Base-by-base conservation (phyloP, 306 rosid species). In the Cyclanthera cordifolia region DNA sequence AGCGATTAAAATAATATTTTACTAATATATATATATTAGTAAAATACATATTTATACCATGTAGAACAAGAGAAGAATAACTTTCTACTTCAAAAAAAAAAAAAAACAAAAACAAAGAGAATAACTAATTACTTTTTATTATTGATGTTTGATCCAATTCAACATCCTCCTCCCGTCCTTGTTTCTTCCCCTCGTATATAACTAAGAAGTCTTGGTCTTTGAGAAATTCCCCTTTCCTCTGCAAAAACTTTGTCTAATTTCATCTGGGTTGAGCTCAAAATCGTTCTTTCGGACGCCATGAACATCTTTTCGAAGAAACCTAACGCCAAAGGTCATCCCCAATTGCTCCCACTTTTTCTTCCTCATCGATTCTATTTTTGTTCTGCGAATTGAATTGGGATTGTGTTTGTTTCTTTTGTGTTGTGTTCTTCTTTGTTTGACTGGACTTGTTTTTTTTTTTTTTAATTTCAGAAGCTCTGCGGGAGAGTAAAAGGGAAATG, bases 401-500 rank as follows among this genome's bases (percentile, higher is more conserved):
- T 46, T 54, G 4, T 34, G 75, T 41, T 17, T 46, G 20, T 49
- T 70, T 25, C 11, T 17, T 13, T 73, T 32, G 68, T 55, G 8
- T 72, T 73, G 32, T 72, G 57, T 53, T 51, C 25, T 30, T 69
- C 79, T 83, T 52, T 21, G 15, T 34, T 27, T 37, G 49, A 37
- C 43, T 43, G 52, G 19, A 14, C 20, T 43, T 20, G 20, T 43
- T 64, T 32, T 34, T 6, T 34, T 1, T 28, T 28, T 28, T 28
- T 28, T 63, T 21, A 6, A 28, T 37, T 75, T 63, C 97, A 94
- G 99, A 94, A 88, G 91, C 95, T 74, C 95, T 94, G 68, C 81
- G 99, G 72, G 95, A 83, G 87, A 90, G 97, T 77, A 94, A 87
- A 82, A 85, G 96, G 34, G 96, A 94, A 81, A 88, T 90, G 99